phyloP scores from a whole-genome alignment of 495 filamentous ascomycete species.

The Hyphodiscus hymeniophilus region DNA sequence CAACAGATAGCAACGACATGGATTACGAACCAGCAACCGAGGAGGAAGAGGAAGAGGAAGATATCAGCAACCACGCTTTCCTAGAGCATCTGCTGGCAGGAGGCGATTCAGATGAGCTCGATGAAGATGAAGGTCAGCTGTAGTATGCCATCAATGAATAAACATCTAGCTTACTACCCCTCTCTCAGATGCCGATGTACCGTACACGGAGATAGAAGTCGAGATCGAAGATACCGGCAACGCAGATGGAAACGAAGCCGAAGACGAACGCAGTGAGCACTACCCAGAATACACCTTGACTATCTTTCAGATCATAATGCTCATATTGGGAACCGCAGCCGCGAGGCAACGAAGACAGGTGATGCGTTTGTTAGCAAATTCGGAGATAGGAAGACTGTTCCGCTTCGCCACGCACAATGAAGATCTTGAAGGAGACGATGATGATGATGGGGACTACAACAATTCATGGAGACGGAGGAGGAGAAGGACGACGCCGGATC shows the following conservation, averaged over 20 bases:
- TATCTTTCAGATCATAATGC: conserved; percentile 14
- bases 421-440: conserved; percentile 28
- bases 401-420: conserved; percentile 25
- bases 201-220: conserved; percentile 8
- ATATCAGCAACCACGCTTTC: conserved; percentile 8
- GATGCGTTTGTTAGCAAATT: conserved; percentile 16
- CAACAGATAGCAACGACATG: conserved; percentile 16
- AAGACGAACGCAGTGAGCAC: conserved; percentile 20
- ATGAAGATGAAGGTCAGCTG: conserved; percentile 12
- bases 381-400: conserved; percentile 20
- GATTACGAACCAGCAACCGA: conserved; percentile 19
- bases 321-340: conserved; percentile 18
- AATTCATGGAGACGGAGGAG: conserved; percentile 27
- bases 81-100: conserved; percentile 7
- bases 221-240: conserved; percentile 10
- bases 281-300: conserved; percentile 3
- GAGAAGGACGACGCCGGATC: conserved; percentile 27
- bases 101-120: conserved; percentile 12
- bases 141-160: background rate
- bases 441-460: conserved; percentile 37
- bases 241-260: conserved; percentile 5
- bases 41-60: conserved; percentile 12
- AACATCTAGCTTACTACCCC: conserved; percentile 1
- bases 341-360: conserved; percentile 15
- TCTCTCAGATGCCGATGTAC: conserved; percentile 3